Evolutionary conservation across 345 rosid genomes (phyloP).

Genomic region (Geranium rotundifolium): DNA sequence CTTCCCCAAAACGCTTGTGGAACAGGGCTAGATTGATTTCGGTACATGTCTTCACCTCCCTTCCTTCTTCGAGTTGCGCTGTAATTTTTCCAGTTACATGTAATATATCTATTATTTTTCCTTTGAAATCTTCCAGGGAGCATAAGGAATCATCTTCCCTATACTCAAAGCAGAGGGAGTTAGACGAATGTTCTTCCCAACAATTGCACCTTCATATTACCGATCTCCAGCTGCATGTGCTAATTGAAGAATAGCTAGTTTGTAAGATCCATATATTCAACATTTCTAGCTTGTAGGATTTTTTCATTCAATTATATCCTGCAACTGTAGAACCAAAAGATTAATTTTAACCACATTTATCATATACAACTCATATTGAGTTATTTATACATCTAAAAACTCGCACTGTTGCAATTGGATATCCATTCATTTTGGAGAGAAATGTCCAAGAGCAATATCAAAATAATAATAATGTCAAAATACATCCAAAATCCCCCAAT

Average conservation of each 20-base stretch:
- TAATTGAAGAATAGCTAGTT: no score
- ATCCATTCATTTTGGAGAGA: no score
- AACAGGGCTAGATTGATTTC: slow-evolving; percentile 14
- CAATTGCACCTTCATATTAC: slow-evolving; percentile 6
- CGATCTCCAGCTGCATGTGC: slow-evolving; percentile 5
- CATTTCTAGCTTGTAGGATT: no score
- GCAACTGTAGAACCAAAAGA: no score
- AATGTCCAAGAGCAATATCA: neutral
- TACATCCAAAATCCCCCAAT: neutral
- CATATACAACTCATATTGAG: no score
- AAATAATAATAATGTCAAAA: no score
- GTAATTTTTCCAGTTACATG: neutral
- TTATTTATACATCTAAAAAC: no score
- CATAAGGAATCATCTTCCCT: slow-evolving; percentile 16
- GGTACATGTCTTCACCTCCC: slow-evolving; percentile 1
- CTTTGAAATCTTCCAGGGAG: slow-evolving; percentile 5
- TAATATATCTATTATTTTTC: neutral
- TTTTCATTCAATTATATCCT: no score
- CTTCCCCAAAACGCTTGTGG: slow-evolving; percentile 15
- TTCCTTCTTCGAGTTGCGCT: neutral
- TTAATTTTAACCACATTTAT: no score
- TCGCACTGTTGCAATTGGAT: no score
- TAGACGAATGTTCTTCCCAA: slow-evolving; percentile 15
- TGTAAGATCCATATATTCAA: no score
- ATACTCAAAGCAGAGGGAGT: slow-evolving; percentile 18